Evolutionary conservation across 169 alveolate genomes (phyloP).

Genomic region (Eimeria praecox): DNA sequence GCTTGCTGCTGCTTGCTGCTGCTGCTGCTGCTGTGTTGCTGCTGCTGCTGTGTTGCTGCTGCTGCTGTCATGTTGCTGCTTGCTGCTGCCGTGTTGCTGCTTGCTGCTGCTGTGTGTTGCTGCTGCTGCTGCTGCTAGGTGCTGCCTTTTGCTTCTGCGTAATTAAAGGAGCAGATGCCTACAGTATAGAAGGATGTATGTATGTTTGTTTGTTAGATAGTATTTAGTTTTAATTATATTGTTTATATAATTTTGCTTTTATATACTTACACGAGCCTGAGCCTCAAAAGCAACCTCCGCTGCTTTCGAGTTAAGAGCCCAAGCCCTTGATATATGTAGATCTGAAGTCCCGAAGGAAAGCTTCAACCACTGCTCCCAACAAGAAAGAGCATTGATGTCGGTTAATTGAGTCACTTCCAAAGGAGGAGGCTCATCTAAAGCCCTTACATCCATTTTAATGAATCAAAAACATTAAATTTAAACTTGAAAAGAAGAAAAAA

Average conservation of each 20-base stretch:
- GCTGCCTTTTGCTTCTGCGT: not conserved
- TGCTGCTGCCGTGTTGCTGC: no score
- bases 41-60: no score
- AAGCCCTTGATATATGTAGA: conserved; percentile 88
- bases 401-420: conserved; percentile 58
- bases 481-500: no score
- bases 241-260: not conserved
- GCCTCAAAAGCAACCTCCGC: conserved; percentile 85
- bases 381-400: conserved; percentile 86
- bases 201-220: no score
- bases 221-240: no score
- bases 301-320: conserved; percentile 86
- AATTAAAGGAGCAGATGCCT: not conserved
- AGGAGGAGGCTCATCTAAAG: conserved; percentile 19
- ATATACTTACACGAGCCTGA: conserved; percentile 80
- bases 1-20: no score
- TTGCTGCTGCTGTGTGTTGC: no score
- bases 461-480: not conserved
- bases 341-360: conserved; percentile 91
- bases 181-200: not conserved
- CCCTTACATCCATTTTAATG: conserved; percentile 6
- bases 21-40: no score
- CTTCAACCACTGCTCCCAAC: conserved; percentile 90
- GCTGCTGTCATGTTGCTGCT: no score
- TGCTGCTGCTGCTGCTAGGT: no score